Base-by-base conservation (phyloP, 495 filamentous ascomycete genomes). In the Neurospora cerealis region DNA sequence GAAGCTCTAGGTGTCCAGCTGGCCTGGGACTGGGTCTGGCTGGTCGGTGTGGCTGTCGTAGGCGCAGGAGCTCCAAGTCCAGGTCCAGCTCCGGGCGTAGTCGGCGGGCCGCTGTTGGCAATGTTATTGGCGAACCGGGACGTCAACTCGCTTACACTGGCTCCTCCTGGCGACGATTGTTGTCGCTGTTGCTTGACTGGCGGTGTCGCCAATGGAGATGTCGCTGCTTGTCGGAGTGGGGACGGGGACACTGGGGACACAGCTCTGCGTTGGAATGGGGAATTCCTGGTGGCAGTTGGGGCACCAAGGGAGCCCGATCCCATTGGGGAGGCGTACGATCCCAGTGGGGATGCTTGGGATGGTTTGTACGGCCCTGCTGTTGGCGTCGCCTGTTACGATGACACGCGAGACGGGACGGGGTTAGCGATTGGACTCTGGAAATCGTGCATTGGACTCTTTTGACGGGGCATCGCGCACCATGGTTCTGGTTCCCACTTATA, bases 301-400 rank as follows among this genome's bases (percentile, higher is more conserved):
- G 89, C 90, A 75, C 88, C 88, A 81, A 90, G 89, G 36, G 89
- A 90, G 76, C 88, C 88, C 81, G 90, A 91, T 60, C 89, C 91
- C 70, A 93, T 82, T 19, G 90, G 89, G 13, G 91, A 93, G 21
- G 77, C 75, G 37, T 80, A 78, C 13, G 54, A 66, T 9, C 79
- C 78, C 72, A 81, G 72, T 36, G 79, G 79, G 36, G 79, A 81
- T n/a, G 91, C 90, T 78, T 92, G 79, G 36, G 79, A 81, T n/a
- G 91, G 91, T 78, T 92, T 93, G 83, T 92, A 93, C 28, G 28
- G 54, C 54, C 54, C 54, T 69, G 87, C 80, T 46, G 84, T 75
- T 72, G 86, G 78, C 77, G 84, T 85, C 48, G 87, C 79, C 87
- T 89, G 41, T 62, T 34, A 34, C n/a, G 8, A 11, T 19, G 28